These are phyloP conservation scores for Ustilago trichophora DNA, from an alignment of 1,284 basidiomycete genomes.

Conservation along the genomic window DNA sequence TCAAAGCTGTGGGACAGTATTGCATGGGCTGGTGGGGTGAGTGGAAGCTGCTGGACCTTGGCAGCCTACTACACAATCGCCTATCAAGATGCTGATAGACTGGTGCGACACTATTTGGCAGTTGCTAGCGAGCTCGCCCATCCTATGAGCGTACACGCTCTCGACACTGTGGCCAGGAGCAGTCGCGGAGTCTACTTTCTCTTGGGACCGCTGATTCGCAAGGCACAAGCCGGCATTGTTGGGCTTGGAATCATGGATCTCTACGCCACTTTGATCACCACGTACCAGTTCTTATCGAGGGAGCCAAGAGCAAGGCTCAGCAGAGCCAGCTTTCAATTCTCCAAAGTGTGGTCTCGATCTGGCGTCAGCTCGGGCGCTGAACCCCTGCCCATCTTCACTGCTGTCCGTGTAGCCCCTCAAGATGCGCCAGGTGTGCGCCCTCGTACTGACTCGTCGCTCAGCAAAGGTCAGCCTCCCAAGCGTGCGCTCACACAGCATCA, in stretches of 20 bases:
- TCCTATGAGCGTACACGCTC: constrained; percentile 59
- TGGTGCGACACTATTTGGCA: constrained; percentile 51
- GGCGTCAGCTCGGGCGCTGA: constrained; percentile 33
- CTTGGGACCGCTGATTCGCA: constrained; percentile 57
- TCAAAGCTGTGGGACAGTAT: constrained; percentile 60
- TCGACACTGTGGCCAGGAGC: constrained; percentile 57
- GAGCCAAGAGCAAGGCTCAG: constrained; percentile 51
- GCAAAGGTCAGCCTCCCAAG: constrained; percentile 41
- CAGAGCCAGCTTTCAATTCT: constrained; percentile 60
- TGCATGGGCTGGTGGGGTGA: constrained; percentile 63
- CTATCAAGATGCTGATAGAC: constrained; percentile 39
- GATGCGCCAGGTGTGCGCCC: constrained; percentile 38
- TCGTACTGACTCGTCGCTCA: constrained; percentile 39
- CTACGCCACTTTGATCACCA: constrained; percentile 59
- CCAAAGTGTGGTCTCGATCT: constrained; percentile 53
- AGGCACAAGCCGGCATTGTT: constrained; percentile 52
- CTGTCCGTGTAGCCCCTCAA: constrained; percentile 46
- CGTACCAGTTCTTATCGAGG: constrained; percentile 55
- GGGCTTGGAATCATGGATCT: constrained; percentile 64
- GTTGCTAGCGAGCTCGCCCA: constrained; percentile 58
- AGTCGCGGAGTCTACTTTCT: constrained; percentile 59
- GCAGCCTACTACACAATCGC: constrained; percentile 58
- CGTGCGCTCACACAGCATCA: constrained; percentile 45
- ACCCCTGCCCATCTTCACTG: constrained; percentile 61
- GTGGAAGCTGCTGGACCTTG: constrained; percentile 66